Percentiles rank a stretch among this genome's conserved stretches.
These are phyloP conservation scores for Cadophora luteo-olivacea DNA, from an alignment of 2,329 filamentous ascomycete genomes.

Conservation along the genomic window DNA sequence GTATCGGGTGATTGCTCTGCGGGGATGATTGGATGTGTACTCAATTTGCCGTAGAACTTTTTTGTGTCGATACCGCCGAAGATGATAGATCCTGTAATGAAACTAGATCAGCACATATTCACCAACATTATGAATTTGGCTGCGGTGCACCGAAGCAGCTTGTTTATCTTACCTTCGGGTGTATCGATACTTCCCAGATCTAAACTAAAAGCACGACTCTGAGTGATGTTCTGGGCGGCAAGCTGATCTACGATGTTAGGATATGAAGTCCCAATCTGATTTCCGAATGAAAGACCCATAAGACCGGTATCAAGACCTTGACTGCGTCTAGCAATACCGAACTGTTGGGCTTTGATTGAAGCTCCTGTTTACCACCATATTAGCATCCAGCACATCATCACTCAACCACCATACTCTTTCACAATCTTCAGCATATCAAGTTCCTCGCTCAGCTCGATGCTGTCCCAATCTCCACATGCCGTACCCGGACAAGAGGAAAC, in stretches of 20 bases:
- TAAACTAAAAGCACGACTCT: conserved; percentile 33
- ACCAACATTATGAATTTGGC: too few relatives aligned
- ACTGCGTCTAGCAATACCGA: conserved; percentile 20
- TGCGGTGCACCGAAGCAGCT: too few relatives aligned
- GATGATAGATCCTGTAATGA: conserved; percentile 29
- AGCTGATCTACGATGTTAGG: conserved; percentile 32
- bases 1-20: conserved; percentile 22
- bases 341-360: conserved; percentile 18
- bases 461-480: too few relatives aligned
- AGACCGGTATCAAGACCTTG: conserved; percentile 26
- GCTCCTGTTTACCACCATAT: conserved; percentile 1
- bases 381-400: background rate
- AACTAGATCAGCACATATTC: background rate
- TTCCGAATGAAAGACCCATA: conserved; percentile 28
- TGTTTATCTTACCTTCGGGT: conserved; percentile 22
- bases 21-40: conserved; percentile 31
- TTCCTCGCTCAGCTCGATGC: too few relatives aligned
- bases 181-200: conserved; percentile 29
- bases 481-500: background rate
- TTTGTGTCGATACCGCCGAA: conserved; percentile 36
- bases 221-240: conserved; percentile 24
- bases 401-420: too few relatives aligned
- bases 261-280: conserved; percentile 27
- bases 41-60: conserved; percentile 31
- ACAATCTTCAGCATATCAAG: too few relatives aligned